Evolutionary conservation across 2,329 filamentous ascomycete genomes (phyloP).

Genomic region (Talaromyces sp.): DNA sequence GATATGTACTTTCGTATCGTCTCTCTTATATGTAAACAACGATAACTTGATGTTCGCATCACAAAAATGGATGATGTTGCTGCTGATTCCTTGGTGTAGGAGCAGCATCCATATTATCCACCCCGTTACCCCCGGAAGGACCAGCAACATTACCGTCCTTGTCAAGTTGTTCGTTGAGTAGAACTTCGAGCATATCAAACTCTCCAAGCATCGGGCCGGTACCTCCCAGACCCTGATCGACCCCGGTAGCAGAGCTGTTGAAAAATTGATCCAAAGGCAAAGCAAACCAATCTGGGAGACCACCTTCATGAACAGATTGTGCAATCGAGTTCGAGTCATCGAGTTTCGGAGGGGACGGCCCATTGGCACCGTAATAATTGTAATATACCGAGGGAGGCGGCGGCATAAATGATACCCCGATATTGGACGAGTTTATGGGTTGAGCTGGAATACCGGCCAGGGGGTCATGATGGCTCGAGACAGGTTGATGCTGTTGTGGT

Average conservation of each 20-base stretch:
- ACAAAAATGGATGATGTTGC: constrained; percentile 10
- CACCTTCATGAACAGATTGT: constrained; percentile 20
- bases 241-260: constrained; percentile 41
- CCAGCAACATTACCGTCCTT: constrained; percentile 8
- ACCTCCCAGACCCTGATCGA: constrained; percentile 53
- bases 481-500: constrained; percentile 15
- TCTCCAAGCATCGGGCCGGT: constrained; percentile 58
- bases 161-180: constrained; percentile 34
- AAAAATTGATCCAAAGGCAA: constrained; percentile 58
- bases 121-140: not conserved
- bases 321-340: constrained; percentile 19
- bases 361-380: constrained; percentile 39
- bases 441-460: constrained; percentile 41
- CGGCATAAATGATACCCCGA: constrained; percentile 45
- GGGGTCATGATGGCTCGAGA: constrained; percentile 30
- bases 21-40: not conserved
- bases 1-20: not conserved
- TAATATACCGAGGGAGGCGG: constrained; percentile 43
- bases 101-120: not conserved
- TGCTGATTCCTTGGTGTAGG: constrained; percentile 5
- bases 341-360: constrained; percentile 23
- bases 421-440: constrained; percentile 42
- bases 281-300: constrained; percentile 55
- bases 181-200: constrained; percentile 46
- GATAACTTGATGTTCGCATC: not conserved